Base-by-base conservation (phyloP, 345 rosid species). In the Streptanthus diversifolius region DNA sequence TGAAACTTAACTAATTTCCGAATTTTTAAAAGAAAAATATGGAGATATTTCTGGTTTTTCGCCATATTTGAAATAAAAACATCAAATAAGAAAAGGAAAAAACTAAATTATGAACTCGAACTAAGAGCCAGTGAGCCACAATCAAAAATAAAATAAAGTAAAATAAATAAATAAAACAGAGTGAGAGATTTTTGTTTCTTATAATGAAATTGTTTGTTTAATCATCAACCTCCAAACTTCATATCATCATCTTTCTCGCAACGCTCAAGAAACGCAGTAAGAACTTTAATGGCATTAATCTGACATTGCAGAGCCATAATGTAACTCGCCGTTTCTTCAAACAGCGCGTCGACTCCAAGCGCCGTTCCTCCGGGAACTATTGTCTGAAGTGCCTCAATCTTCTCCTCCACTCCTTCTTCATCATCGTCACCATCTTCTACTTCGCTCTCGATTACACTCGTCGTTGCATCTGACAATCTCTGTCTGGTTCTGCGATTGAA, bases 301-400 rank as follows among this genome's bases (percentile, higher is more conserved):
- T 86, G 92, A 71, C 66, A 79, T 69, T 86, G 83, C 63, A 89
- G 63, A 66, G 82, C 69, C 77, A 87, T 53, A 35, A 89, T 89
- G 74, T 89, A 89, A 9, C 41, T 82, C 27, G 96, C 96, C 0
- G 92, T 89, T 75, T 87, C 87, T 76, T 89, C 88, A 14, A 85
- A 87, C 70, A 89, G 68, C 71, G 76, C 77, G 44, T 86, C 95
- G 4, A 74, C 77, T n/a, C 81, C 87, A 13, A 87, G 82, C 3
- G 66, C 51, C 2, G 74, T 85, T n/a, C 89, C 89, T 22, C 92
- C 96, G 0, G 96, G 96, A 15, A 90, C 87, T 53, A 87, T 84
- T 80, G 80, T 87, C 83, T 87, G 88, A 81, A 90, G 82, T 24
- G 85, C 85, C 67, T 40, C 81, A 5, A 90, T 86, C 86, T 83